Conservation (phyloP, 2,329 filamentous ascomycete species). For the Cytospora chrysosperma region DNA sequence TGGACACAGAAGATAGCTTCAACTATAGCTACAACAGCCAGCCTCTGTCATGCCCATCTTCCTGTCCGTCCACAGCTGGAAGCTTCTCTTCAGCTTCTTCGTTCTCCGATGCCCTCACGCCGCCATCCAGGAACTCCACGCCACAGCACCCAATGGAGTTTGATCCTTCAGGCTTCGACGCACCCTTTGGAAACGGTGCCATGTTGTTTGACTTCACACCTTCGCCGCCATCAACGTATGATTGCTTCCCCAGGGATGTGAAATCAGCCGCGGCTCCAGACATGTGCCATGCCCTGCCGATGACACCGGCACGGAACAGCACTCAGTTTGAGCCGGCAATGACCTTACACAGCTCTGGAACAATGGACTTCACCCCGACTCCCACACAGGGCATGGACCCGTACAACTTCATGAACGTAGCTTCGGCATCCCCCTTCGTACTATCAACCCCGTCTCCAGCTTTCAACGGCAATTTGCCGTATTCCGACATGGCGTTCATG, state of each 20-base stretch:
- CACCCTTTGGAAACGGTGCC: constrained; percentile 4
- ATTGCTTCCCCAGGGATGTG: constrained; percentile 19
- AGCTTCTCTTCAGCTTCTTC: constrained; percentile 24
- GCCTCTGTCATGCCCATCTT: constrained; percentile 17
- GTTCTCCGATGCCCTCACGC: constrained; percentile 21
- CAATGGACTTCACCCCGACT: constrained; percentile 19
- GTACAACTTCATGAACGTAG: constrained; percentile 8
- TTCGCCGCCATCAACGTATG: constrained; percentile 11
- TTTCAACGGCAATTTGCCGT: constrained; percentile 10
- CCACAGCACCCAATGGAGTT: constrained; percentile 21
- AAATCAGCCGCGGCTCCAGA: constrained; percentile 21
- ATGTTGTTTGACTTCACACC: constrained; percentile 23
- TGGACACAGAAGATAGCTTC: constrained; percentile 17
- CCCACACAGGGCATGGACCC: constrained; percentile 17
- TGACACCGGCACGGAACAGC: constrained; percentile 17
- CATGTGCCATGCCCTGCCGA: constrained; percentile 17
- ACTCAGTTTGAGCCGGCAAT: constrained; percentile 6
- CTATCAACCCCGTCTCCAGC: constrained; percentile 17
- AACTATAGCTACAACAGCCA: constrained; percentile 16
- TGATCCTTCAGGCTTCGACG: constrained; percentile 6
- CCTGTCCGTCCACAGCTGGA: constrained; percentile 20
- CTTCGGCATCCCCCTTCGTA: constrained; percentile 12
- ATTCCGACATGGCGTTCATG: constrained; percentile 20
- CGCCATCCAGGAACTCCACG: constrained; percentile 19
- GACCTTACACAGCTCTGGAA: constrained; percentile 3